Evolutionary conservation across 345 rosid species (phyloP), one percentile per base, ranked within the genome.

Genomic region (Odontarrhena argentea): DNA sequence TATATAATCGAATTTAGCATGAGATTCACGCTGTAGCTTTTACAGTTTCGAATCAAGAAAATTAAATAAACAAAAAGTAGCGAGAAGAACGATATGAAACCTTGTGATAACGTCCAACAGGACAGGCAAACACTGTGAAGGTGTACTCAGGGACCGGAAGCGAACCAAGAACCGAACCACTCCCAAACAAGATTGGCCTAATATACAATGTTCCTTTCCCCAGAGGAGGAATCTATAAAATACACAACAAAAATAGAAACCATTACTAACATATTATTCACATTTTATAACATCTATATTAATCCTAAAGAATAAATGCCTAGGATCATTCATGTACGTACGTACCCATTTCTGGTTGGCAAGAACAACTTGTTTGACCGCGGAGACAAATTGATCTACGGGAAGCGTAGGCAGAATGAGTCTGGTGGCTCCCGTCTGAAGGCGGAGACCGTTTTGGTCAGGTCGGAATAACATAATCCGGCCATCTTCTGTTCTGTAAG

Each of bases 101-200:
- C 83, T 78, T 77, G 59, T 71, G 72, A 60, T 67, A 83, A 55
- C 71, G 77, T 36, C 90, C 90, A 30, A 83, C 85, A 0, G 91
- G 88, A 43, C 84, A 80, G 38, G 80, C 84, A 70, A 75, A 85
- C 3, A 65, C 73, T 5, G 81, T 32, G 70, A 87, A 79, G 9
- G 80, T 80, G 74, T 63, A 82, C 8, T 85, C 85, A 2, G 86
- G 81, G 6, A 85, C 78, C 2, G 94, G 88, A 35, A 76, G 79
- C 13, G 83, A 22, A 6, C 88, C 85, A 54, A 85, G 78, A 12
- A 76, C 49, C 30, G 80, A 46, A 40, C 94, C 80, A 34, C 70
- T 83, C 60, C 88, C 94, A 74, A 87, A 72, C 14, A 85, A 79
- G 74, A 87, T 22, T 6, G 94, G 90, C 74, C 94, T 83, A 2